Percentiles rank a stretch among this genome's conserved stretches.
phyloP scores from a whole-genome alignment of 495 filamentous ascomycete genomes.

The Aspergillus homomorphus region DNA sequence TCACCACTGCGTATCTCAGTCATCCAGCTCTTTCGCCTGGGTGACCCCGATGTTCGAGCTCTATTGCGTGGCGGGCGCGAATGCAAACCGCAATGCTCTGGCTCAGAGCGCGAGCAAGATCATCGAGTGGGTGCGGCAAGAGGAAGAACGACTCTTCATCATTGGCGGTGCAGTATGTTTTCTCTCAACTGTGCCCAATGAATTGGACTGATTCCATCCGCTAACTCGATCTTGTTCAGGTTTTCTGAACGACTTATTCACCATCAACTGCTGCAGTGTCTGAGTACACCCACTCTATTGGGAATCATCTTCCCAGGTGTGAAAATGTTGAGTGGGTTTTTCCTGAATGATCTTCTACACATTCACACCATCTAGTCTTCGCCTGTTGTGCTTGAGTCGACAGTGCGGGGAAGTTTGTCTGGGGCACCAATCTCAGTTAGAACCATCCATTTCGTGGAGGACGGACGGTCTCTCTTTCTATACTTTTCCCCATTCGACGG shows the following conservation, averaged over 20 bases:
- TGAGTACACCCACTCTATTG: background rate
- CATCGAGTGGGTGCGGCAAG: conserved; percentile 81
- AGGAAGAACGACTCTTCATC: conserved; percentile 93
- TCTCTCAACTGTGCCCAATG: background rate
- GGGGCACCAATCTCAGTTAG: too few species aligned
- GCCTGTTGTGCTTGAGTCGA: too few species aligned
- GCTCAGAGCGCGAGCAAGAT: conserved; percentile 84
- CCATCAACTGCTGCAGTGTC: too few species aligned
- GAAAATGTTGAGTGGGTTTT: too few species aligned
- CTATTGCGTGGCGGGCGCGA: conserved; percentile 85
- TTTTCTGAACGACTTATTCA: conserved; percentile 23
- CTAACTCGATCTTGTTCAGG: conserved; percentile 12
- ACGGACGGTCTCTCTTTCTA: too few species aligned
- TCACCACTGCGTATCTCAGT: conserved; percentile 69
- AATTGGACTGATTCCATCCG: background rate
- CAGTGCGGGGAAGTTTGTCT: too few species aligned
- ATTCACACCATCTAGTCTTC: too few species aligned
- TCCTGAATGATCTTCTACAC: too few species aligned
- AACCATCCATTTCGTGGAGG: too few species aligned
- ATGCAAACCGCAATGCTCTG: conserved; percentile 70
- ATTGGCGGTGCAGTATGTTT: conserved; percentile 79
- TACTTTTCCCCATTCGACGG: too few species aligned
- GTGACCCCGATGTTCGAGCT: conserved; percentile 86
- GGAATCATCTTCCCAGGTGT: too few species aligned
- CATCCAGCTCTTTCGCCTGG: conserved; percentile 81